Conservation (phyloP, 352 stramenopile species). For the Halophytophthora batemanensis region DNA sequence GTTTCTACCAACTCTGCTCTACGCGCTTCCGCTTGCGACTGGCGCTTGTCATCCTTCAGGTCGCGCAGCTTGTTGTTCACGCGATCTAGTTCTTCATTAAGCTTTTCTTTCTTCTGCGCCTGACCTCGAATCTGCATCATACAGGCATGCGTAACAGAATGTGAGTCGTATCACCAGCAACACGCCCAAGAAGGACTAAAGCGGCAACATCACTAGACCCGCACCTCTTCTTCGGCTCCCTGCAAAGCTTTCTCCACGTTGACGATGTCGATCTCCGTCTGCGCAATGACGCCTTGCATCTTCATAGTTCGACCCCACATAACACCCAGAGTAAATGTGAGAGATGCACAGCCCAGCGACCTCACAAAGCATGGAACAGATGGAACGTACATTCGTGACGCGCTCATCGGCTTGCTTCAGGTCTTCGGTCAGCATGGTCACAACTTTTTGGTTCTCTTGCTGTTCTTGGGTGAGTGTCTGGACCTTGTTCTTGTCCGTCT, state of each 20-base stretch:
- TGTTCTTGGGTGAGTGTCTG: conserved; percentile 67
- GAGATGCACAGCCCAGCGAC: not conserved
- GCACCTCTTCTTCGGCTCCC: conserved; percentile 53
- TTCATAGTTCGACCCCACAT: conserved; percentile 6
- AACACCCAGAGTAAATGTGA: not conserved
- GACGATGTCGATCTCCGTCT: conserved; percentile 56
- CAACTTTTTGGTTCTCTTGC: conserved; percentile 65
- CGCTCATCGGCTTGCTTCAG: conserved; percentile 57
- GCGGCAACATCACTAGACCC: not conserved
- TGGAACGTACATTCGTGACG: conserved; percentile 45
- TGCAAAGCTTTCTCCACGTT: conserved; percentile 51
- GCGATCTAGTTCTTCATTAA: conserved; percentile 62
- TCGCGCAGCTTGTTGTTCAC: conserved; percentile 89
- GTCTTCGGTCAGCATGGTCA: conserved; percentile 63
- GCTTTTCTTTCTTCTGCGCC: conserved; percentile 52
- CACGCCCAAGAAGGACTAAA: not conserved
- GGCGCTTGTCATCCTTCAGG: conserved; percentile 89
- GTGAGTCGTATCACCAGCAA: not conserved
- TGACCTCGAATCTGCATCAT: conserved; percentile 47
- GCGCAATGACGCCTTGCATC: conserved; percentile 68
- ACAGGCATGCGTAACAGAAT: not conserved
- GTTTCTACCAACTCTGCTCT: conserved; percentile 77
- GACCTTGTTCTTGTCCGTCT: conserved; percentile 68
- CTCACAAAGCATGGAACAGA: not conserved
- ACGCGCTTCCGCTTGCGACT: conserved; percentile 90